These are phyloP conservation scores for Cryptococcus sp. DNA, from an alignment of 1,284 basidiomycete species.

Conservation along the genomic window DNA sequence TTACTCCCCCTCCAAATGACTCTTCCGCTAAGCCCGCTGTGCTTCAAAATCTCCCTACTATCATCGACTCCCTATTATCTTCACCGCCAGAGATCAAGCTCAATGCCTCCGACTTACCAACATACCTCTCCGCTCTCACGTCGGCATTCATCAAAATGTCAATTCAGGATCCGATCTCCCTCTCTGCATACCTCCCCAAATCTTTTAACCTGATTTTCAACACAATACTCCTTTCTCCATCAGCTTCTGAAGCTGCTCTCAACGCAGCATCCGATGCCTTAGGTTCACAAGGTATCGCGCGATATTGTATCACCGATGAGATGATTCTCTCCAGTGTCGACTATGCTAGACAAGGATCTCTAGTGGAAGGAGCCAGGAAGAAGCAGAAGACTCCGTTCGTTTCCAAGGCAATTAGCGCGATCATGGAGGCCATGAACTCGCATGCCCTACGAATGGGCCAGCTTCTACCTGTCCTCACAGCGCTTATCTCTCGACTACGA, in stretches of 20 bases:
- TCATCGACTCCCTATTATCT: slow-evolving; percentile 67
- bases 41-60: slow-evolving; percentile 56
- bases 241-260: slow-evolving; percentile 32
- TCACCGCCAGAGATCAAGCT: slow-evolving; percentile 64
- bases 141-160: slow-evolving; percentile 43
- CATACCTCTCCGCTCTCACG: slow-evolving; percentile 58
- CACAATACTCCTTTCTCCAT: slow-evolving; percentile 52
- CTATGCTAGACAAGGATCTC: slow-evolving; percentile 35
- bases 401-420: slow-evolving; percentile 59
- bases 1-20: slow-evolving; percentile 51
- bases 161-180: slow-evolving; percentile 34
- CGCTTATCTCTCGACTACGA: slow-evolving; percentile 49
- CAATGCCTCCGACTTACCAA: slow-evolving; percentile 47
- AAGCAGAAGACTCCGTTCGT: slow-evolving; percentile 58
- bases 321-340: slow-evolving; percentile 56
- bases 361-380: slow-evolving; percentile 42
- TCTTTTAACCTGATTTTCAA: slow-evolving; percentile 74
- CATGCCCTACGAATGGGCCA: slow-evolving; percentile 65
- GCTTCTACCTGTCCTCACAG: slow-evolving; percentile 56
- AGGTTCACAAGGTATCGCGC: slow-evolving; percentile 58
- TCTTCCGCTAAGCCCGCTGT: slow-evolving; percentile 32
- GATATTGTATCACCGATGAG: slow-evolving; percentile 64
- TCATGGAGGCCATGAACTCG: slow-evolving; percentile 63
- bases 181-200: slow-evolving; percentile 54
- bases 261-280: slow-evolving; percentile 60